phyloP scores from a whole-genome alignment of 345 rosid genomes.

The Anacardium occidentale region DNA sequence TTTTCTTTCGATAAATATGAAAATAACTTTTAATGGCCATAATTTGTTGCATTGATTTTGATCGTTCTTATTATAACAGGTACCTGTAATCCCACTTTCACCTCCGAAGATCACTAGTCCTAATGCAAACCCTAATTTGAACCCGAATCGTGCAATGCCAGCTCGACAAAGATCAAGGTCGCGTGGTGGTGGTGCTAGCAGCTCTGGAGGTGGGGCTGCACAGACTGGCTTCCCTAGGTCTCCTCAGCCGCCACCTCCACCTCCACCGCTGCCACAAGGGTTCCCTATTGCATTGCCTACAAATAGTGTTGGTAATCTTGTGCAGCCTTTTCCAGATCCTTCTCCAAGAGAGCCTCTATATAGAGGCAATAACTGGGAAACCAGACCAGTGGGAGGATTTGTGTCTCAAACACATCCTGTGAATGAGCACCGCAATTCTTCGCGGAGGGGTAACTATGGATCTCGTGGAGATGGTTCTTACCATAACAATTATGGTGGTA shows the following conservation, averaged over 20 bases:
- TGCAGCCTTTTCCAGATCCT: slow-evolving; percentile 35
- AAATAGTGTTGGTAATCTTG: slow-evolving; percentile 29
- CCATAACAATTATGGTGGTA: slow-evolving; percentile 39
- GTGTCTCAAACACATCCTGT: slow-evolving; percentile 35
- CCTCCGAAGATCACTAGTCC: slow-evolving; percentile 31
- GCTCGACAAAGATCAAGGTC: slow-evolving; percentile 39
- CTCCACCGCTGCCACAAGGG: slow-evolving; percentile 42
- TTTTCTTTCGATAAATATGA: background rate
- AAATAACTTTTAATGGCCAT: background rate
- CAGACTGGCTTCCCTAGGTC: slow-evolving; percentile 32
- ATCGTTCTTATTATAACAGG: slow-evolving; percentile 21
- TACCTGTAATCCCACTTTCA: slow-evolving; percentile 28
- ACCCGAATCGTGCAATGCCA: slow-evolving; percentile 27
- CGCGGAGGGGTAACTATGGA: slow-evolving; percentile 51
- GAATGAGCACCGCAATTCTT: slow-evolving; percentile 41
- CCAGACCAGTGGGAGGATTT: slow-evolving; percentile 42
- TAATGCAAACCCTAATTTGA: slow-evolving; percentile 39
- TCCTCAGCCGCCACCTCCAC: slow-evolving; percentile 32
- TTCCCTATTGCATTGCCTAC: slow-evolving; percentile 38
- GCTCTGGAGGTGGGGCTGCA: slow-evolving; percentile 35
- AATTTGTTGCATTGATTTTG: background rate
- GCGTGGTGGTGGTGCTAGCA: slow-evolving; percentile 32
- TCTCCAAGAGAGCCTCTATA: slow-evolving; percentile 38
- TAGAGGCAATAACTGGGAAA: slow-evolving; percentile 44
- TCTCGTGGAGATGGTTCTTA: slow-evolving; percentile 48